Evolutionary conservation across 2,329 filamentous ascomycete genomes (phyloP).

Genomic region (Aspergillus jensenii): DNA sequence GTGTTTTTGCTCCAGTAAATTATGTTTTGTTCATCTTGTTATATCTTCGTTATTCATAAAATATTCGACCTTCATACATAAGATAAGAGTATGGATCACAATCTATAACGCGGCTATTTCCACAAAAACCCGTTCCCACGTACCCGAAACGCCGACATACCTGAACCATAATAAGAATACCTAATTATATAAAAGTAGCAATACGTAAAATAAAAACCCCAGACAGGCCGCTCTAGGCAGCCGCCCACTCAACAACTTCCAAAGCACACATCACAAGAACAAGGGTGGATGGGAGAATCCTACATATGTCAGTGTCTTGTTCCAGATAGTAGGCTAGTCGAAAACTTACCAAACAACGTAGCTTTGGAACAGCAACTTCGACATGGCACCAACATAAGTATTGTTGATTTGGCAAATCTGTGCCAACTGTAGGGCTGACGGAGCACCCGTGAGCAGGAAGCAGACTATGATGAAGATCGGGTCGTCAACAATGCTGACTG

Average conservation of each 20-base stretch:
- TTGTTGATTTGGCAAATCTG: conserved; percentile 99
- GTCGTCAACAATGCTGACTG: conserved; percentile 91
- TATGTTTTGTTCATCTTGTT: neutral
- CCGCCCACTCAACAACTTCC: conserved; percentile 88
- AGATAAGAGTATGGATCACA: neutral
- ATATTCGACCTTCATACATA: neutral
- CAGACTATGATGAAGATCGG: conserved; percentile 98
- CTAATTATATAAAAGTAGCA: neutral
- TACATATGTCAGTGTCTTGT: conserved; percentile 36
- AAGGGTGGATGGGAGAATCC: conserved; percentile 91
- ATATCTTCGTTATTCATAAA: neutral
- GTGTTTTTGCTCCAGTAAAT: conserved; percentile 4
- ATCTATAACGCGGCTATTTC: neutral
- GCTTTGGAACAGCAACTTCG: conserved; percentile 88
- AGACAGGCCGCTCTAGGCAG: conserved; percentile 13
- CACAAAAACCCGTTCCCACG: neutral
- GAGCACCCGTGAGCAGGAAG: conserved; percentile 91
- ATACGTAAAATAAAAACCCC: neutral
- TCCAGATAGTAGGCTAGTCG: neutral
- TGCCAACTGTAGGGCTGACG: conserved; percentile 87
- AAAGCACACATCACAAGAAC: conserved; percentile 86
- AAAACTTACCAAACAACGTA: conserved; percentile 82
- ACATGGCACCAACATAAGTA: conserved; percentile 94
- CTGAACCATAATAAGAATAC: neutral
- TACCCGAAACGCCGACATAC: neutral